Evolutionary conservation across 169 alveolate genomes (phyloP).

Genomic region (Cryptosporidium sp.): DNA sequence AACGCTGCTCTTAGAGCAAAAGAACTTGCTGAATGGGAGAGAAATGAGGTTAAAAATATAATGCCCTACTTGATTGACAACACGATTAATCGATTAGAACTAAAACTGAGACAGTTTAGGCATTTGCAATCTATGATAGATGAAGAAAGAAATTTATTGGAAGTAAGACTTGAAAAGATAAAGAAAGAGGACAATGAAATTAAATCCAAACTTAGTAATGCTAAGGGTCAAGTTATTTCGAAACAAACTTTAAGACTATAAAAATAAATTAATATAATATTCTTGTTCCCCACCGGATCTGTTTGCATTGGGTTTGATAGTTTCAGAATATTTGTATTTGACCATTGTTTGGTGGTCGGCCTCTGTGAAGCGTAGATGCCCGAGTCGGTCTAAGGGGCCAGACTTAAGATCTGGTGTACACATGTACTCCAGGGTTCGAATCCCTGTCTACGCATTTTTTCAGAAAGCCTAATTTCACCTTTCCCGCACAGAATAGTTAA

Average conservation of each 20-base stretch:
- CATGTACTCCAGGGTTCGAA: conserved; percentile 78
- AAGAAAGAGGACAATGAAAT: conserved; percentile 43
- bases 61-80: conserved; percentile 60
- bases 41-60: conserved; percentile 30
- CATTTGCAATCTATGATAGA: conserved; percentile 72
- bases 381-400: conserved; percentile 79
- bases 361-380: conserved; percentile 72
- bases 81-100: conserved; percentile 48
- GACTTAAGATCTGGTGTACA: conserved; percentile 78
- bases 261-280: not conserved
- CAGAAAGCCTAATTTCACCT: no score
- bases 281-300: not conserved
- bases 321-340: not conserved
- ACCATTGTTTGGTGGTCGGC: not conserved
- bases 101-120: conserved; percentile 45
- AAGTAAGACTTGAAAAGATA: conserved; percentile 36
- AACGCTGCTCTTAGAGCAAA: conserved; percentile 68
- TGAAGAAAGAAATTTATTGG: conserved; percentile 55
- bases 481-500: not conserved
- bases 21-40: conserved; percentile 65
- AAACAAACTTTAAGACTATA: conserved; percentile 27
- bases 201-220: conserved; percentile 31
- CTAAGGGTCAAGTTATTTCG: conserved; percentile 16
- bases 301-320: no score
- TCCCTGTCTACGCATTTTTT: conserved; percentile 75